phyloP scores from a whole-genome alignment of 176 grass and related monocot genomes.

The Pharus latifolius region DNA sequence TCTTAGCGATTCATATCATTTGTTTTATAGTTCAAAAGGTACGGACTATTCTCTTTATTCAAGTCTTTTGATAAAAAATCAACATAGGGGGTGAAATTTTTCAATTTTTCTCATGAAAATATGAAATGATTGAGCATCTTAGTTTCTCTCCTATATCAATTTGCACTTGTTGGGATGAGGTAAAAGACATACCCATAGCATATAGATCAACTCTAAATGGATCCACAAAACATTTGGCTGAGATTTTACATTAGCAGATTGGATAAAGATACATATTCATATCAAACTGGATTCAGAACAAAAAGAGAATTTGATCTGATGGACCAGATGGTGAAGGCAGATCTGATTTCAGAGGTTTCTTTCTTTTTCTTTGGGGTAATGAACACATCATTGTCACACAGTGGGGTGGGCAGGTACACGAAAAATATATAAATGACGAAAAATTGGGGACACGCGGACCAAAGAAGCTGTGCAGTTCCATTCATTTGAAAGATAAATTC shows the following conservation, averaged over 20 bases:
- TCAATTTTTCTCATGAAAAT: no score
- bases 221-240: not conserved
- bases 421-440: conserved; percentile 4
- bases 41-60: no score
- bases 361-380: not conserved
- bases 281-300: not conserved
- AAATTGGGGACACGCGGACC: conserved; percentile 10
- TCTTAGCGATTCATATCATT: not conserved
- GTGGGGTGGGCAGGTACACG: conserved; percentile 11
- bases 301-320: not conserved
- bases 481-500: conserved; percentile 16
- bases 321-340: conserved; percentile 11
- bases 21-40: no score
- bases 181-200: no score
- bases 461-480: conserved; percentile 20
- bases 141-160: no score
- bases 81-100: no score
- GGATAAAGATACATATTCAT: not conserved
- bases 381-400: conserved; percentile 4
- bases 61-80: no score
- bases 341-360: not conserved
- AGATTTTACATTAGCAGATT: not conserved
- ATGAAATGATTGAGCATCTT: no score
- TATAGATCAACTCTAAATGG: not conserved
- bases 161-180: no score